phyloP scores from a whole-genome alignment of 2,329 filamentous ascomycete species.

The Aureobasidium subglaciale region DNA sequence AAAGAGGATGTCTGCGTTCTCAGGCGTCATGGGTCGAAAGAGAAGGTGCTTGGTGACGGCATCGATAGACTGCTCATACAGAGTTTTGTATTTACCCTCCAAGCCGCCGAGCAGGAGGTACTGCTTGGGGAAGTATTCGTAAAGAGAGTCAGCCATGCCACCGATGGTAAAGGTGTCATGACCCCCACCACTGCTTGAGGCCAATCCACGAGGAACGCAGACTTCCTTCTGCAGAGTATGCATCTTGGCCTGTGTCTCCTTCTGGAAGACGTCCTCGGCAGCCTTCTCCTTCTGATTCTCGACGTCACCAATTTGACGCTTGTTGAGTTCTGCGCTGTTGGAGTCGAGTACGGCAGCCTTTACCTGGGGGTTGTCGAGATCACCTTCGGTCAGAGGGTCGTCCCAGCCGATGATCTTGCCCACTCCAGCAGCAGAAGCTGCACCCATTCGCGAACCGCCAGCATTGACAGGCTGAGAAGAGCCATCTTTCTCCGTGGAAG shows the following conservation, averaged over 20 bases:
- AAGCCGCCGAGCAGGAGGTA: conserved; percentile 70
- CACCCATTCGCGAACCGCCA: background rate
- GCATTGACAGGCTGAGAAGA: conserved; percentile 7
- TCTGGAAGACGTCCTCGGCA: background rate
- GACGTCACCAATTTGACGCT: conserved; percentile 14
- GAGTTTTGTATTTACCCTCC: conserved; percentile 61
- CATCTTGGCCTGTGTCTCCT: conserved; percentile 11
- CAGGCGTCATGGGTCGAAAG: conserved; percentile 67
- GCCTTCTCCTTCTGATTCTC: background rate
- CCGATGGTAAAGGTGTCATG: conserved; percentile 48
- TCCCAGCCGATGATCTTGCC: conserved; percentile 20
- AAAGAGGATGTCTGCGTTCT: conserved; percentile 64
- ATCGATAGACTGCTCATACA: conserved; percentile 64
- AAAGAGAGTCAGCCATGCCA: conserved; percentile 50
- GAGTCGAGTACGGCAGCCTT: background rate
- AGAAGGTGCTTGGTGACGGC: conserved; percentile 67
- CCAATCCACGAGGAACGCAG: conserved; percentile 56
- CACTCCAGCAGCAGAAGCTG: conserved; percentile 4
- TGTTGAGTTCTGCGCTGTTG: background rate
- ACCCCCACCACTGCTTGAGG: conserved; percentile 38
- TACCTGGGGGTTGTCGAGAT: conserved; percentile 14
- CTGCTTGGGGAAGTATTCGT: conserved; percentile 55
- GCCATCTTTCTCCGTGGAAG: background rate
- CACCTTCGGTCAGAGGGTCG: conserved; percentile 18
- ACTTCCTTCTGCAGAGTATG: conserved; percentile 26